Conservation (phyloP, 495 filamentous ascomycete genomes). For the Podospora pseudopauciseta region DNA sequence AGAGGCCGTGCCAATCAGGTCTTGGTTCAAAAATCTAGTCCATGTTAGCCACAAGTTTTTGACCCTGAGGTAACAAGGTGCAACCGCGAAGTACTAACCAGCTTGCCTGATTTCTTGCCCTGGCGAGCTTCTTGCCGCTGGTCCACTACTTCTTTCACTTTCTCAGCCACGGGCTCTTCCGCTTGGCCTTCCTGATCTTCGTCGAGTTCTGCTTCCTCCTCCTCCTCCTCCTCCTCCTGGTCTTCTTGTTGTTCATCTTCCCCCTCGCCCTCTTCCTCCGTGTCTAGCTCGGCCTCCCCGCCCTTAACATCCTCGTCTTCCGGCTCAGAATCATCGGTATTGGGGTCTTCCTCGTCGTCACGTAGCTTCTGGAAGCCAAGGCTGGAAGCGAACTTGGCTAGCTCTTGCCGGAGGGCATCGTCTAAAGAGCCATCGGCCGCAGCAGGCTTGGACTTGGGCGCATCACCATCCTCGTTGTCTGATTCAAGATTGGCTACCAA, state of each 20-base stretch:
- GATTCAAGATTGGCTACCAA: conserved; percentile 61
- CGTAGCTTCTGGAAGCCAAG: conserved; percentile 45
- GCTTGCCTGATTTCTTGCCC: conserved; percentile 31
- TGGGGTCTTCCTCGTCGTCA: conserved; percentile 29
- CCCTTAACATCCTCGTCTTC: conserved; percentile 33
- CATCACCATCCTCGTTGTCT: conserved; percentile 55
- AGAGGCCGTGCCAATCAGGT: conserved; percentile 78
- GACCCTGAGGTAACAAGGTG: neutral
- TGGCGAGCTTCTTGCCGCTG: conserved; percentile 23
- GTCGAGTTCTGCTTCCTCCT: conserved; percentile 25
- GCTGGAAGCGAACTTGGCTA: conserved; percentile 42
- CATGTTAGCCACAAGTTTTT: conserved; percentile 16
- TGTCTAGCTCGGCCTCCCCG: conserved; percentile 21
- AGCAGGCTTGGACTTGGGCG: conserved; percentile 23
- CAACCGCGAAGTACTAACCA: conserved; percentile 37
- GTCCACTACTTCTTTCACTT: conserved; percentile 7
- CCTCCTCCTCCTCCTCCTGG: conserved; percentile 13
- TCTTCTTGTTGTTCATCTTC: conserved; percentile 20
- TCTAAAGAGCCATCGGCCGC: conserved; percentile 31
- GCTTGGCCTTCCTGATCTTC: conserved; percentile 8
- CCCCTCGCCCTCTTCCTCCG: conserved; percentile 26
- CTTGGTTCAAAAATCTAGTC: conserved; percentile 67
- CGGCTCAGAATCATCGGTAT: conserved; percentile 31
- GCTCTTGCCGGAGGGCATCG: conserved; percentile 38
- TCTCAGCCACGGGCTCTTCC: neutral